Evolutionary conservation across 2,329 filamentous ascomycete genomes (phyloP).

Genomic region (Venturia asperata): DNA sequence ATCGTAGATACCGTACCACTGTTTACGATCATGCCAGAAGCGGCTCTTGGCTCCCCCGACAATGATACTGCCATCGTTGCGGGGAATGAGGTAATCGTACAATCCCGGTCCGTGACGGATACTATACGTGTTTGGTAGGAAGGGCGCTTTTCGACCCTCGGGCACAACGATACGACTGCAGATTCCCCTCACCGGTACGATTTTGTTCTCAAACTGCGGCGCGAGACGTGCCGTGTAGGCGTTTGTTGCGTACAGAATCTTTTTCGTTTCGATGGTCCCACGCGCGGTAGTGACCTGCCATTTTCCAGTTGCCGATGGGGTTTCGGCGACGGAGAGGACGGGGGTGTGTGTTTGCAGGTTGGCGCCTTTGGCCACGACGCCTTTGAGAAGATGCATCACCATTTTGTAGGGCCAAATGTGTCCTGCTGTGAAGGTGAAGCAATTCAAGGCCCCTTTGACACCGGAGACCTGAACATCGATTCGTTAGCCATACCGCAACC

Average conservation of each 20-base stretch:
- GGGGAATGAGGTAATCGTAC: conserved; percentile 67
- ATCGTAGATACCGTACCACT: conserved; percentile 51
- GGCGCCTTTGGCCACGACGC: conserved; percentile 41
- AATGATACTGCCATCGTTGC: conserved; percentile 54
- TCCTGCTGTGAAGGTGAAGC: conserved; percentile 50
- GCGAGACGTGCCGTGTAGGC: conserved; percentile 73
- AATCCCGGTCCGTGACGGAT: conserved; percentile 42
- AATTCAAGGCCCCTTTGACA: not conserved
- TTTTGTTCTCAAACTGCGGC: conserved; percentile 59
- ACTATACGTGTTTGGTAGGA: conserved; percentile 53
- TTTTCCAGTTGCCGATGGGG: conserved; percentile 19
- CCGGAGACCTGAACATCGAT: not conserved
- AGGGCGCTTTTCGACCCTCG: conserved; percentile 52
- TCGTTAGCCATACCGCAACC: not conserved
- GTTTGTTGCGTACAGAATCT: conserved; percentile 73
- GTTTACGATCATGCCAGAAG: conserved; percentile 31
- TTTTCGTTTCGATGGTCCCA: conserved; percentile 55
- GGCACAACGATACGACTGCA: conserved; percentile 48
- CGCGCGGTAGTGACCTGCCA: conserved; percentile 54
- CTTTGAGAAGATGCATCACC: conserved; percentile 62
- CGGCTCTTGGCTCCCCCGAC: conserved; percentile 62
- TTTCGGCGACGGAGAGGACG: conserved; percentile 34
- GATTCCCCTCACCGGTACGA: conserved; percentile 71
- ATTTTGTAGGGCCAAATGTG: conserved; percentile 81
- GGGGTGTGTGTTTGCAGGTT: conserved; percentile 72